Evolutionary conservation across 1,284 basidiomycete genomes (phyloP).

Genomic region (Heterobasidion parviporum): DNA sequence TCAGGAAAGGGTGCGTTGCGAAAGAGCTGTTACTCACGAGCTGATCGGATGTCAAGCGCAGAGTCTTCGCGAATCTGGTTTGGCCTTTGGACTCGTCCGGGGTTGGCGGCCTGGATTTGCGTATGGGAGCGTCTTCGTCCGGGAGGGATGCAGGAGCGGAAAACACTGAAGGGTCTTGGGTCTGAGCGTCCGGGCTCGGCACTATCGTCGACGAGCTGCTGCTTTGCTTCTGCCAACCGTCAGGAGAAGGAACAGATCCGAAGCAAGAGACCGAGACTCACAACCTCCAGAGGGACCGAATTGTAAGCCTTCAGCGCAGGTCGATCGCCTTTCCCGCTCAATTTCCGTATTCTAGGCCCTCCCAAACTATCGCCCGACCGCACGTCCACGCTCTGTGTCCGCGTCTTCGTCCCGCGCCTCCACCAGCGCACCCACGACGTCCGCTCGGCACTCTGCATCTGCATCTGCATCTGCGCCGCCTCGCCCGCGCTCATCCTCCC

Average conservation of each 20-base stretch:
- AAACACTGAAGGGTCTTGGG: not conserved
- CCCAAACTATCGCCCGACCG: not conserved
- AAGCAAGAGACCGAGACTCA: not conserved
- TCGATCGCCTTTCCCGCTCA: constrained; percentile 4
- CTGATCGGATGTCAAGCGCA: constrained; percentile 82
- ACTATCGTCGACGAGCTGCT: not conserved
- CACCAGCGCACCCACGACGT: constrained; percentile 74
- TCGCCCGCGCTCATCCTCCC: constrained; percentile 29
- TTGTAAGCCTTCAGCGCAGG: constrained; percentile 21
- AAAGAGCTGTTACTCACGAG: constrained; percentile 36
- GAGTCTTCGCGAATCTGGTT: constrained; percentile 84
- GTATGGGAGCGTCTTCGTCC: constrained; percentile 3
- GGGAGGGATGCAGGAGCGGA: constrained; percentile 1
- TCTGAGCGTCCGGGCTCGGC: not conserved
- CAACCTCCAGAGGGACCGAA: constrained; percentile 13
- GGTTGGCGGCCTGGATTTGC: constrained; percentile 8
- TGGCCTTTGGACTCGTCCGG: constrained; percentile 17
- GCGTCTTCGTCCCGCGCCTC: constrained; percentile 42
- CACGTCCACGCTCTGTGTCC: constrained; percentile 16
- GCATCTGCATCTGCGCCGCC: constrained; percentile 7
- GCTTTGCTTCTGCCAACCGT: not conserved
- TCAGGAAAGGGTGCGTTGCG: not conserved
- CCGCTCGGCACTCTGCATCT: constrained; percentile 35
- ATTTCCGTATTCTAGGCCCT: not conserved
- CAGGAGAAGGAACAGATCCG: not conserved